Evolutionary conservation across 441 rosid species (phyloP), one percentile per base, ranked within the genome.

Genomic region (Mallotus japonicus): DNA sequence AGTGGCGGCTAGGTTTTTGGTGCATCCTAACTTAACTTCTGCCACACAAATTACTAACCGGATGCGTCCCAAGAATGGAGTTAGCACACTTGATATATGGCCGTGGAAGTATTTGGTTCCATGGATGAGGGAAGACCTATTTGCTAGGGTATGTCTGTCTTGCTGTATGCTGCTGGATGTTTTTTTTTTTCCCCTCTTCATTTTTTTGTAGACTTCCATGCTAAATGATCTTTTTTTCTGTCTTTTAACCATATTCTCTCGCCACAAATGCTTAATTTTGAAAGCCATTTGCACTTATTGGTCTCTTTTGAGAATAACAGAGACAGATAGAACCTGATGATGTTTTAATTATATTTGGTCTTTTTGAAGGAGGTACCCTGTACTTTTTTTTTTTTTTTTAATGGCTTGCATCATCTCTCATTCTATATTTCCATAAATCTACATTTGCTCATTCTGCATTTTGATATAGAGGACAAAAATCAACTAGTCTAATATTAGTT

Each of bases 91-190:
- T 74, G 94, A 93, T 80, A 93, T 93, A 80, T 95, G 98, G 99
- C 99, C 98, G n/a, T 95, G 99, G 99, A 95, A 91, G 77, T 86
- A 90, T 83, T 73, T 95, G 80, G 99, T 93, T 80, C 96, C 98
- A 28, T 91, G 99, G 98, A 93, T 95, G 99, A 87, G 95, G 80
- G 89, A 93, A 84, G 98, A 95, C 83, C 83, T 95, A 14, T 95
- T 93, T 85, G 81, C 88, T 70, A 87, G 97, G 87, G 99, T 95
- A 89, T 73, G 86, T 44, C 69, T 81, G 49, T 72, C 42, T 47
- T 64, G 16, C 70, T 54, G n/a, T 46, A 11, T 74, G 37, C 46
- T 42, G 55, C 75, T 59, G 5, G 19, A 55, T 65, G 19, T 68
- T 20, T 72, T 15, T 61, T 20, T 12, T 37, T 51, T 62, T 76